These are phyloP conservation scores for Yamadazyma akitaensis DNA, from an alignment of 805 yeast species.

Conservation along the genomic window DNA sequence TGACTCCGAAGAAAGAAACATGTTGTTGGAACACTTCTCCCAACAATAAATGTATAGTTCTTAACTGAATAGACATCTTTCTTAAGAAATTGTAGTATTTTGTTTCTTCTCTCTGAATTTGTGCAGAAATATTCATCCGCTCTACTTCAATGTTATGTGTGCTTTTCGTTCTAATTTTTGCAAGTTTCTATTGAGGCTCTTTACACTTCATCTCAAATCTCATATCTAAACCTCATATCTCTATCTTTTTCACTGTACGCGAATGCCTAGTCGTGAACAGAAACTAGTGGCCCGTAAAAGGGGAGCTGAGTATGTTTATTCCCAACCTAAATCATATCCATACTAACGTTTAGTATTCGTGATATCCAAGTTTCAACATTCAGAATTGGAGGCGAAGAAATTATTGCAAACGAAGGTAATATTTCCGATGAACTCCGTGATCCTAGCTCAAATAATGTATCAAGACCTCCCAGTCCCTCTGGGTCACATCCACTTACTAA, in stretches of 20 bases:
- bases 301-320: constrained; percentile 41
- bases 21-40: constrained; percentile 93
- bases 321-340: not conserved
- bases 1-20: constrained; percentile 95
- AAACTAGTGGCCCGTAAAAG: constrained; percentile 32
- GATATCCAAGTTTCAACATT: constrained; percentile 13
- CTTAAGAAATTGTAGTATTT: not conserved
- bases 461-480: not conserved
- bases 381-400: constrained; percentile 1
- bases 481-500: not conserved
- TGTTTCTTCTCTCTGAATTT: too few relatives aligned
- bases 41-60: constrained; percentile 22
- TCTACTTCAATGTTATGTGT: not conserved
- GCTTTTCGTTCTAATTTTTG: not conserved
- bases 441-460: not conserved
- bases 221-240: not conserved
- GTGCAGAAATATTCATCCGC: too few relatives aligned
- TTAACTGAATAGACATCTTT: not conserved
- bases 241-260: not conserved
- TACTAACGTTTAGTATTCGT: constrained; percentile 9
- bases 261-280: constrained; percentile 14
- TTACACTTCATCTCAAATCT: not conserved
- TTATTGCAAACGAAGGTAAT: not conserved
- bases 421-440: not conserved
- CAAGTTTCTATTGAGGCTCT: too few relatives aligned